Conservation (phyloP, 768 basidiomycete species). For the Boletus pseudopeckii region DNA sequence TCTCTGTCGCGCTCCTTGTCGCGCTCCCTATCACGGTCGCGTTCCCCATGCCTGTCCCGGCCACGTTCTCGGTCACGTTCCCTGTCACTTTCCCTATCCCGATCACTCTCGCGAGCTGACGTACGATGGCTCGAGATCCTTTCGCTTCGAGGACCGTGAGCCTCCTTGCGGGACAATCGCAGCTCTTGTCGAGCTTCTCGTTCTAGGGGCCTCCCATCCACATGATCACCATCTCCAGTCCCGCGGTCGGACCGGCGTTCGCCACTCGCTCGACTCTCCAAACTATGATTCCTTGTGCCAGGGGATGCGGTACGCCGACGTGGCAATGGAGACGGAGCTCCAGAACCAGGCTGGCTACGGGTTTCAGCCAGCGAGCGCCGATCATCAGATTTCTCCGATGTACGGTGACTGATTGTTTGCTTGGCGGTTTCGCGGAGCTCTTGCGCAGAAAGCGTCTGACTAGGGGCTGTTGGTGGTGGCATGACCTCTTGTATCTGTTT, state of each 20-base stretch:
- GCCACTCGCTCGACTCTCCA: constrained; percentile 70
- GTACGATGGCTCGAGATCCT: constrained; percentile 42
- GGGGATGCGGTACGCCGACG: constrained; percentile 67
- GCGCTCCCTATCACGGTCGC: constrained; percentile 46
- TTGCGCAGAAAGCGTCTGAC: constrained; percentile 74
- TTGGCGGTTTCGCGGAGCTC: constrained; percentile 80
- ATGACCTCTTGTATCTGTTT: constrained; percentile 44
- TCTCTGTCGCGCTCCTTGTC: constrained; percentile 38
- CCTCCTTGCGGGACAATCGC: constrained; percentile 40
- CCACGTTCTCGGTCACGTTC: constrained; percentile 49
- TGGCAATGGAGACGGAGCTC: constrained; percentile 50
- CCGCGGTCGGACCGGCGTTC: constrained; percentile 58
- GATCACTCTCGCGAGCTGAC: constrained; percentile 29
- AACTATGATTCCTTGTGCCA: constrained; percentile 61
- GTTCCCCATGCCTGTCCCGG: constrained; percentile 44
- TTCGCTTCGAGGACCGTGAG: constrained; percentile 53
- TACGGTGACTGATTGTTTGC: constrained; percentile 48
- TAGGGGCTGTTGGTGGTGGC: constrained; percentile 77
- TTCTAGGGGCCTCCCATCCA: constrained; percentile 53
- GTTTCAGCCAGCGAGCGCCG: constrained; percentile 34
- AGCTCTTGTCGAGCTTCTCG: constrained; percentile 47
- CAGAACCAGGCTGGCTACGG: constrained; percentile 49
- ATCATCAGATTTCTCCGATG: constrained; percentile 40
- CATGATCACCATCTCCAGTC: constrained; percentile 40
- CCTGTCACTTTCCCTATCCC: constrained; percentile 44